phyloP scores from a whole-genome alignment of 805 yeast species.

The Ogataea neopini region DNA sequence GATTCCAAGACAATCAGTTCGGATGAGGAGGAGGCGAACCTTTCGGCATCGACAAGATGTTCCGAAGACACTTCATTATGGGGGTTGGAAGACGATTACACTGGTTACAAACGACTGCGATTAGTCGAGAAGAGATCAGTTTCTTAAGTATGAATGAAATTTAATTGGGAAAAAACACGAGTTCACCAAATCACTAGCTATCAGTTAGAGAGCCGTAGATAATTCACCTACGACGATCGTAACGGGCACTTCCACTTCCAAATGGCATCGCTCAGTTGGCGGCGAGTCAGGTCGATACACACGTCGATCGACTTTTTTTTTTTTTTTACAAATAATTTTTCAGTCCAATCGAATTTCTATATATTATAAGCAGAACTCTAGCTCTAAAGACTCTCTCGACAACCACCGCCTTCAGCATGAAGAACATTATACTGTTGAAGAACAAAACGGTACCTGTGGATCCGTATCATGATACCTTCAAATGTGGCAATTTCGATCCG shows the following conservation, averaged over 20 bases:
- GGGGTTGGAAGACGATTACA: constrained; percentile 11
- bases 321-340: not conserved
- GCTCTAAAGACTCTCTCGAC: no score
- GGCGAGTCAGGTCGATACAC: constrained; percentile 2
- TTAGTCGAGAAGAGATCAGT: constrained; percentile 20
- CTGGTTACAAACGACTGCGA: constrained; percentile 19
- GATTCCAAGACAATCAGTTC: constrained; percentile 16
- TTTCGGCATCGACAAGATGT: constrained; percentile 4
- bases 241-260: no score
- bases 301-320: not conserved
- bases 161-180: not conserved
- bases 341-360: constrained; percentile 7
- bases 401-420: no score
- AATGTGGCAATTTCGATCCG: constrained; percentile 40
- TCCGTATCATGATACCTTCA: constrained; percentile 55
- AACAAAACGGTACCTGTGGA: constrained; percentile 71
- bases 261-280: no score
- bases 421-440: constrained; percentile 57
- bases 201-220: no score
- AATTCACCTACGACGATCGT: no score
- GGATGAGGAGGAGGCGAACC: constrained; percentile 12
- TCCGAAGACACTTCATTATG: constrained; percentile 11
- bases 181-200: not conserved
- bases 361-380: not conserved
- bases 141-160: not conserved